phyloP scores from a whole-genome alignment of 1,284 basidiomycete species.

The Phlebopus sp. region DNA sequence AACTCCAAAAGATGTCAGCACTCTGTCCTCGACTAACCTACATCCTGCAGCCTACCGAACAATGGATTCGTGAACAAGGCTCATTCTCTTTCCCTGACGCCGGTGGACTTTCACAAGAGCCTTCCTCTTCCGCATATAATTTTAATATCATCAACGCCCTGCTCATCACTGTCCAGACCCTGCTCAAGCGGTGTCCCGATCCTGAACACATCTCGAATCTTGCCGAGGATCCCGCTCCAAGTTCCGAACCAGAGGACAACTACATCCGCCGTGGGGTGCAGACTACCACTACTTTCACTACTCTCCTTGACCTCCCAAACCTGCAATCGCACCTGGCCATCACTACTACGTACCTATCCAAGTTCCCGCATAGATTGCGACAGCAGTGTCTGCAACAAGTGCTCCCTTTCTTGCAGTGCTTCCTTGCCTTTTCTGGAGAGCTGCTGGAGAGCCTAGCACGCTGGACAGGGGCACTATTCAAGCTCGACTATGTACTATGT shows the following conservation, averaged over 20 bases:
- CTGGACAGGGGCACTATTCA: constrained; percentile 83
- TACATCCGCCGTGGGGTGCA: constrained; percentile 44
- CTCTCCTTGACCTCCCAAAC: constrained; percentile 44
- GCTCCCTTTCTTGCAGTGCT: constrained; percentile 66
- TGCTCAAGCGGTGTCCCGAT: constrained; percentile 44
- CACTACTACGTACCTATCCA: constrained; percentile 26
- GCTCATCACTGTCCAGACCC: constrained; percentile 61
- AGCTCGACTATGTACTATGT: constrained; percentile 79
- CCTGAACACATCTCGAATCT: constrained; percentile 7
- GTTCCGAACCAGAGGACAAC: constrained; percentile 28
- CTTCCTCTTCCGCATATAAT: constrained; percentile 31
- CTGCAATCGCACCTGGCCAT: constrained; percentile 38
- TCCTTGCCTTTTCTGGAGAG: constrained; percentile 49
- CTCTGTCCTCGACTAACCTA: constrained; percentile 30
- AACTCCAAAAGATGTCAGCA: constrained; percentile 26
- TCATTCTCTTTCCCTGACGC: constrained; percentile 21
- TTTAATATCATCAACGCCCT: constrained; percentile 64
- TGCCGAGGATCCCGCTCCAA: background rate
- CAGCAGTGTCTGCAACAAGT: constrained; percentile 38
- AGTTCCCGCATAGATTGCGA: constrained; percentile 28
- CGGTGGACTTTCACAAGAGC: background rate
- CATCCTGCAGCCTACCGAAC: constrained; percentile 23
- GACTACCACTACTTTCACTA: constrained; percentile 35
- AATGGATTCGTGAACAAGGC: constrained; percentile 33
- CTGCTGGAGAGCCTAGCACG: constrained; percentile 54